A percentile compares a stretch with the other conserved stretches of the same genome.
phyloP scores from a whole-genome alignment of 345 rosid species.

The Acer yangbiense region DNA sequence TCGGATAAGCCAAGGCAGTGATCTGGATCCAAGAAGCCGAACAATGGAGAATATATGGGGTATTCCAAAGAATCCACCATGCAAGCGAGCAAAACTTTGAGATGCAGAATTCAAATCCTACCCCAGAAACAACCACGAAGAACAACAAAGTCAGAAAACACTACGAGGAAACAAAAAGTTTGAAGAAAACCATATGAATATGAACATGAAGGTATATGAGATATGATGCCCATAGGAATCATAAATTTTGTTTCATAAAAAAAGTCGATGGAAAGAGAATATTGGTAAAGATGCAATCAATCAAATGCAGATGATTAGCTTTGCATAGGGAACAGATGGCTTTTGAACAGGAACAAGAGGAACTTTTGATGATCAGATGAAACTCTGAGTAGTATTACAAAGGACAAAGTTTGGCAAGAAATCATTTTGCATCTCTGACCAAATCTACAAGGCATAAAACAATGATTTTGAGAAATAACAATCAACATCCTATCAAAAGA shows the following conservation, averaged over 20 bases:
- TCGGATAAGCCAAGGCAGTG: conserved; percentile 96
- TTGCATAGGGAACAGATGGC: conserved; percentile 91
- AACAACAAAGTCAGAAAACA: not conserved
- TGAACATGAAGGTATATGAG: not conserved
- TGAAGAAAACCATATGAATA: not conserved
- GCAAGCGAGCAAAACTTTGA: conserved; percentile 93
- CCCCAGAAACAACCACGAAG: conserved; percentile 14
- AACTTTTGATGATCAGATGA: conserved; percentile 80
- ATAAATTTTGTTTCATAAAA: not conserved
- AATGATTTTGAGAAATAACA: not conserved
- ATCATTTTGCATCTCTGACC: conserved; percentile 99
- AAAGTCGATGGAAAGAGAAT: conserved; percentile 8
- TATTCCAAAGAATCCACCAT: conserved; percentile 88
- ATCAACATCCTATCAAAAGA: not conserved
- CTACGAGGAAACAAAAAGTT: not conserved
- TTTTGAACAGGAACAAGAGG: conserved; percentile 77
- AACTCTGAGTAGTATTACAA: conserved; percentile 96
- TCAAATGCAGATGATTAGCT: conserved; percentile 29
- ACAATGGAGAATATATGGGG: conserved; percentile 87
- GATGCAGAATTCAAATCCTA: conserved; percentile 97
- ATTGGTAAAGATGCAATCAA: not conserved
- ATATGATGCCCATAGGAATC: not conserved
- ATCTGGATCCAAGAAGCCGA: conserved; percentile 90
- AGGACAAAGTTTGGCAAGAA: conserved; percentile 96
- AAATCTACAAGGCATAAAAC: conserved; percentile 55